Conservation (phyloP, 2,329 filamentous ascomycete genomes). For the Truncatella angustata region DNA sequence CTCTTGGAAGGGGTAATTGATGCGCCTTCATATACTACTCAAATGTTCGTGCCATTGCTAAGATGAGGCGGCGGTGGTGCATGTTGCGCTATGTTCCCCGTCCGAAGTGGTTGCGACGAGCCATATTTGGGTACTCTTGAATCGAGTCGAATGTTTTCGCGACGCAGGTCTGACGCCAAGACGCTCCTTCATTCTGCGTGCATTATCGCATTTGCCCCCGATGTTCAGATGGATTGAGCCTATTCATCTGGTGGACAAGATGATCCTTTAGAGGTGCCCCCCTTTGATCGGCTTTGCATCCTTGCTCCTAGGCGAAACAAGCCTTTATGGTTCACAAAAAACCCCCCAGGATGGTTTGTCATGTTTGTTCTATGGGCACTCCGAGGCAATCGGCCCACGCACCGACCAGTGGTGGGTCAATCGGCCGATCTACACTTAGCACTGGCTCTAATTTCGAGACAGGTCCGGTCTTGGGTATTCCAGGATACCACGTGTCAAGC, state of each 20-base stretch:
- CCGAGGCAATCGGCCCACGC: neutral
- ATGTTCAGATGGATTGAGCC: neutral
- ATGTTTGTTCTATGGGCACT: neutral
- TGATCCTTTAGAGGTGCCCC: no score
- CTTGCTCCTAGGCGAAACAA: neutral
- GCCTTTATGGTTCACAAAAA: neutral
- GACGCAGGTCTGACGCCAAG: neutral
- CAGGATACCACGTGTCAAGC: neutral
- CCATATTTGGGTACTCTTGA: neutral
- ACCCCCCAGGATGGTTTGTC: neutral
- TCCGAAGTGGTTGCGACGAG: neutral
- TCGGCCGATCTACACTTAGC: neutral
- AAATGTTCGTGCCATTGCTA: no score
- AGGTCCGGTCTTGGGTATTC: neutral
- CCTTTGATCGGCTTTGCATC: neutral
- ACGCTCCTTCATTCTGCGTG: neutral
- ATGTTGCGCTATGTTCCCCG: neutral
- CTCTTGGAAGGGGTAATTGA: neutral
- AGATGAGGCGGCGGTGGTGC: no score
- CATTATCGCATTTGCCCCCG: neutral
- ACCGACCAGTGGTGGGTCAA: neutral
- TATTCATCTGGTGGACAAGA: neutral
- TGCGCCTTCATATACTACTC: neutral
- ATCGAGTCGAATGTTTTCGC: neutral
- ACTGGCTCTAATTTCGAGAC: neutral